Base-by-base conservation (phyloP, 306 rosid genomes). In the Aeschynomene evenia region DNA sequence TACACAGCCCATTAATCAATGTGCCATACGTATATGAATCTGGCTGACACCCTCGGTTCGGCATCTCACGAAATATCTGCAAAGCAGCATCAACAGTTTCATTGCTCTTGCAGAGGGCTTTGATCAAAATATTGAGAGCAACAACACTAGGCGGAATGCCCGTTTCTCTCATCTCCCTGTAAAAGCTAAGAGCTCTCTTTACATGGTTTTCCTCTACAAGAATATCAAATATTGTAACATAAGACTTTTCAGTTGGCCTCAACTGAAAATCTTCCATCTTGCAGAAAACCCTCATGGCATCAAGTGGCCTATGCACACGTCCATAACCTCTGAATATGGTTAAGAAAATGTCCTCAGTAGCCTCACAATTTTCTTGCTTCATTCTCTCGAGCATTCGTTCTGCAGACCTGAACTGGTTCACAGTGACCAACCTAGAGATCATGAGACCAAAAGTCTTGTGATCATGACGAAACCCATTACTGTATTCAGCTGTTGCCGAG, bases 21-120 rank as follows among this genome's bases (percentile, higher is more conserved):
- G 98, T 93, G 58, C 98, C 97, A 63, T 85, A 93, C 4, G 97
- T 88, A 76, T 93, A 93, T 5, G 98, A 85, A 81, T 90, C 96
- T 12, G 98, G 97, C 40, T 49, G 75, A 76, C 81, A 90, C 19
- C 94, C 91, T 20, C 82, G 90, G 53, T 76, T 70, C 4, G 98
- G 84, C 97, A 93, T 90, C 79, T 88, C 96, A 12, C 9, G 82
- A 66, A 93, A 88, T 73, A 90, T 81, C 57, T 2, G 74, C 23
- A 90, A 74, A 70, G 98, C 98, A 45, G 87, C 74, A 74, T 85
- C 87, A 46, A 82, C n/a, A 39, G 97, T 86, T 50, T 75, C 89
- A 36, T 73, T 70, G 48, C 79, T 93, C 79, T 85, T 90, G 85
- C 96, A 90, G 5, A 90, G 87, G 63, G 94, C 98, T 84, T 93